These are phyloP conservation scores for Saussurea involucrata DNA, from an alignment of 129 eudicot species.

Conservation along the genomic window DNA sequence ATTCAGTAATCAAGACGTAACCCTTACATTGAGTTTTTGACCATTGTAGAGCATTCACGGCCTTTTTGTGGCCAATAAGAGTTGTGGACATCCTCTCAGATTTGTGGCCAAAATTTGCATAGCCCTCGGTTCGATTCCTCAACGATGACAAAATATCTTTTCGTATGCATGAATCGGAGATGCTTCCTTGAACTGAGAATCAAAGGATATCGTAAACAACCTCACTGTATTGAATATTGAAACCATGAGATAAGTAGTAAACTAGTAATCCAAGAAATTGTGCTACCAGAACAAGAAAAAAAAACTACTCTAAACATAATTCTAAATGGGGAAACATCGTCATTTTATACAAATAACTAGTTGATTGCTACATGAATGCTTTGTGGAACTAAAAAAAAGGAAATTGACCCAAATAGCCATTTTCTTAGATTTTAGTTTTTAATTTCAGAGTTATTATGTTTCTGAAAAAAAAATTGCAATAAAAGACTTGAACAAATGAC, in stretches of 20 bases:
- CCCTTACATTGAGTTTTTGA: constrained; percentile 74
- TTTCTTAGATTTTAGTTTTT: too few relatives aligned
- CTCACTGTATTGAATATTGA: background rate
- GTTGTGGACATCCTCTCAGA: constrained; percentile 42
- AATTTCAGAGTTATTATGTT: too few relatives aligned
- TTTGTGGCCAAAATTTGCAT: constrained; percentile 10
- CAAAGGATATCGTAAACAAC: constrained; percentile 1
- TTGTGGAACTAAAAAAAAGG: background rate
- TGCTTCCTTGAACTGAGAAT: constrained; percentile 61
- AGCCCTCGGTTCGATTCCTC: constrained; percentile 41
- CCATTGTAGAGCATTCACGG: constrained; percentile 83
- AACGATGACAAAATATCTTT: constrained; percentile 43
- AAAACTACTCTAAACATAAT: background rate
- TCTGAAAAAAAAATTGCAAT: too few relatives aligned
- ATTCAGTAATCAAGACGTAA: background rate
- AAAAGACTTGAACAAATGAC: too few relatives aligned
- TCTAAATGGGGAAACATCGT: background rate
- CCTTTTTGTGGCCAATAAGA: constrained; percentile 59
- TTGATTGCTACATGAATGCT: background rate
- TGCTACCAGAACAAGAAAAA: background rate
- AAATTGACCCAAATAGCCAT: too few relatives aligned
- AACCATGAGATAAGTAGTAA: background rate
- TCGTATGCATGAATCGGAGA: constrained; percentile 51
- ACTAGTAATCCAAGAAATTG: background rate
- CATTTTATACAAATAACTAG: background rate